Base-by-base conservation (phyloP, 2,329 filamentous ascomycete species). In the Stagonosporopsis tanaceti region DNA sequence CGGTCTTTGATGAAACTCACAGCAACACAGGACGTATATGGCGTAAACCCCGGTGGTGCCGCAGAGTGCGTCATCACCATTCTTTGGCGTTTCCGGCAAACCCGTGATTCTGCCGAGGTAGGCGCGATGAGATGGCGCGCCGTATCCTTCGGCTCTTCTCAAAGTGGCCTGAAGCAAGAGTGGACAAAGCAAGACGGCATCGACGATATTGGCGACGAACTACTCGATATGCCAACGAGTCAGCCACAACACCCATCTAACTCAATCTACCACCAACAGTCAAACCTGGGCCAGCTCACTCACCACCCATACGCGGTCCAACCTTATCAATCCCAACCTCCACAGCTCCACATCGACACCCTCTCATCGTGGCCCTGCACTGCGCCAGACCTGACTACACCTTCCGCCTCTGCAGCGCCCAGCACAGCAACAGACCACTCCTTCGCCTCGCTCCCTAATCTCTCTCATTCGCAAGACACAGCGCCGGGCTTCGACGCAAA, bases 21-120 rank as follows among this genome's bases (percentile, higher is more conserved):
- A 1, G 79, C 77, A 4, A 70, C 75, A 4, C 79, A 81, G 53
- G 78, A 81, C 46, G 68, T 81, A 27, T 76, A 75, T 32, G 75
- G 77, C 12, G 63, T 69, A 8, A 60, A 68, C 5, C 68, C 70
- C 5, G 66, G 64, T 0, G 61, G 68, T 11, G 60, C 67, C 22
- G 50, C 60, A 7, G 63, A 70, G 28, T 68, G 73, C 14, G 57
- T 78, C 2, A 61, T 77, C 17, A 73, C 74, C 0, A 70, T 79
- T n/a, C 68, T 75, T 3, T 78, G 76, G 75, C 70, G 74, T 1
- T 77, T 78, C 61, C 62, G 64, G 12, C 74, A 76, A 38, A 72
- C 70, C 0, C 57, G 58, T 14, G 64, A 51, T 24, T 61, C 59
- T 27, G 61, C 69, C 4, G 69, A 73, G 42, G 54, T 61, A 5